These are phyloP conservation scores for Saitoella complicata DNA, from an alignment of 805 yeast species.

Conservation along the genomic window DNA sequence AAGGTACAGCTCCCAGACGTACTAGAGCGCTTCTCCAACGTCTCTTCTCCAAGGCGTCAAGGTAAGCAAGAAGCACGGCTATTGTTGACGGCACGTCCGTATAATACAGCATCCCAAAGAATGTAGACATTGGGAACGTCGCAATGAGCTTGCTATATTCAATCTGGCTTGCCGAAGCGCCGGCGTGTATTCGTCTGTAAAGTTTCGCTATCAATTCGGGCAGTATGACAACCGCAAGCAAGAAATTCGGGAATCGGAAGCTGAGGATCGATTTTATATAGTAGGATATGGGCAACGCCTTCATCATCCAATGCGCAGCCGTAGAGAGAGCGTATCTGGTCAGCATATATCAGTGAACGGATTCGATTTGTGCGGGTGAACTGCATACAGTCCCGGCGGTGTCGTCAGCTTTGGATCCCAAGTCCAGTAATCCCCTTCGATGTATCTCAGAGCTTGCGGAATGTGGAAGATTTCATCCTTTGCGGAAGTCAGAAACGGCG, in stretches of 20 bases:
- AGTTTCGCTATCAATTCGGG: constrained; percentile 23
- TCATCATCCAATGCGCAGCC: too few relatives aligned
- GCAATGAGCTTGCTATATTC: too few relatives aligned
- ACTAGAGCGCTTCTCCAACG: too few relatives aligned
- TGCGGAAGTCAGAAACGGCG: neutral
- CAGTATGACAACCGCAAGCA: constrained; percentile 44
- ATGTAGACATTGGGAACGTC: too few relatives aligned
- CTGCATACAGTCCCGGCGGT: constrained; percentile 76
- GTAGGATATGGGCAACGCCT: neutral
- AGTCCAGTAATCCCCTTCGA: constrained; percentile 38
- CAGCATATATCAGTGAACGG: constrained; percentile 1
- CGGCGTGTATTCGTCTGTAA: too few relatives aligned
- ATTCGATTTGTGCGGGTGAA: constrained; percentile 18
- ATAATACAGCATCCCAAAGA: too few relatives aligned
- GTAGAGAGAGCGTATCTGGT: constrained; percentile 5
- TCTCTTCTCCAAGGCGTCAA: too few relatives aligned
- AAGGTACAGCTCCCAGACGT: too few relatives aligned
- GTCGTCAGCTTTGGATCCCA: constrained; percentile 93
- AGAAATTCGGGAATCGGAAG: constrained; percentile 38
- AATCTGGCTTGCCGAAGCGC: too few relatives aligned
- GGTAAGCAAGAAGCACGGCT: neutral
- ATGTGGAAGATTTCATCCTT: constrained; percentile 79
- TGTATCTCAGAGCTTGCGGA: constrained; percentile 56
- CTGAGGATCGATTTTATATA: constrained; percentile 3
- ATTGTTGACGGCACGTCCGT: neutral